Percentiles rank a stretch among this genome's conserved stretches.
Conservation (phyloP, 768 basidiomycete genomes). For the Gautieria morchelliformis region DNA sequence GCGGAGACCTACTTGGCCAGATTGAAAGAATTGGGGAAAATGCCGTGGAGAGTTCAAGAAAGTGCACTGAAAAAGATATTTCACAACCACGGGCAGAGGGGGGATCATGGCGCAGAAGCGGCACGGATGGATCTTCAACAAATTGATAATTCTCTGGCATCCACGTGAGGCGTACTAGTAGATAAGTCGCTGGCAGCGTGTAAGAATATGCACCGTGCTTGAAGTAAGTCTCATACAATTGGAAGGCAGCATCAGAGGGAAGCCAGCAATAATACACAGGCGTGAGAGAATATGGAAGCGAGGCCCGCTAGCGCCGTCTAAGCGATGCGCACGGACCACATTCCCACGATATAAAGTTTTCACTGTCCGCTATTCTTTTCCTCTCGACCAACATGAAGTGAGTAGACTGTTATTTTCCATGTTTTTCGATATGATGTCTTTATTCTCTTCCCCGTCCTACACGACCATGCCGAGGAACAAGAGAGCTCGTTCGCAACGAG, state of each 20-base stretch:
- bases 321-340: background rate
- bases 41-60: slow-evolving; percentile 19
- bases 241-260: background rate
- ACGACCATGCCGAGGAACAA: slow-evolving; percentile 75
- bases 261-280: background rate
- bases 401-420: background rate
- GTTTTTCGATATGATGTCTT: slow-evolving; percentile 48
- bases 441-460: slow-evolving; percentile 89
- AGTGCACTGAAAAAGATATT: slow-evolving; percentile 10
- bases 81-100: too few relatives aligned
- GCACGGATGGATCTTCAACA: too few relatives aligned
- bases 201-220: too few relatives aligned
- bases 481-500: slow-evolving; percentile 73
- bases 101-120: too few relatives aligned
- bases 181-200: too few relatives aligned
- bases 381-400: background rate
- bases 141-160: too few relatives aligned
- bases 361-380: background rate
- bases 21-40: slow-evolving; percentile 16
- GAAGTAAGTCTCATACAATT: background rate
- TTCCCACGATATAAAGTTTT: background rate
- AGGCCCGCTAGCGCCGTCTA: background rate
- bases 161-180: too few relatives aligned
- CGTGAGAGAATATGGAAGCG: background rate
- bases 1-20: slow-evolving; percentile 15